Base-by-base conservation (phyloP, 129 eudicot species). In the Centella asiatica region DNA sequence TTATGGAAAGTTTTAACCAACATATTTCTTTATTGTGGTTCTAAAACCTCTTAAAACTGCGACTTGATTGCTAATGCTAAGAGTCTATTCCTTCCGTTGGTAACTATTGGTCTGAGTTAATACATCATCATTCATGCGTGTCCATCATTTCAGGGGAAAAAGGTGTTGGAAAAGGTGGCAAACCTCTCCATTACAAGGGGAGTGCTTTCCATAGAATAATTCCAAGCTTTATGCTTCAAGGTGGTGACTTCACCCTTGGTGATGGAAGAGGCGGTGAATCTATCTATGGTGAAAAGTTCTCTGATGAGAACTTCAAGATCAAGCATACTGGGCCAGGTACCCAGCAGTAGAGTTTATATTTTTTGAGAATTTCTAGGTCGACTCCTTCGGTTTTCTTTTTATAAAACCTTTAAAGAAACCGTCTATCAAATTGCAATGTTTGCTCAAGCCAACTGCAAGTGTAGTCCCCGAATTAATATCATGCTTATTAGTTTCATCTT, bases 211-310 rank as follows among this genome's bases (percentile, higher is more conserved):
- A 90, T 69, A 77, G 98, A 61, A 90, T 90, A 56, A 84, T 90
- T 54, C 94, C 98, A 27, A 83, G 94, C 76, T 87, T 86, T 72
- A 92, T 92, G 98, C 56, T 92, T 66, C 95, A 92, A 77, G 98
- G 98, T 33, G 98, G 98, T 76, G 95, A 92, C 60, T 87, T 92
- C 67, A 92, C 98, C 11, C 87, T 64, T 37, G 98, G 95, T 27
- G 90, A 87, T 77, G 98, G 95, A 24, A 77, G 80, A 54, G 95
- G 98, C 22, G 98, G 95, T 14, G 98, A 92, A 82, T 92, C 98
- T 42, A 92, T 92, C 42, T 92, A 92, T 25, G 95, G 98, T 11
- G 87, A 76, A 64, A 81, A 84, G 63, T 92, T 92, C 37, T 79
- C 85, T 1, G 98, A 92, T 45, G 98, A 92, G 61, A 92, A 92